Percentiles rank a stretch among this genome's conserved stretches.
These are phyloP conservation scores for Albatrellus sp. DNA, from an alignment of 1,284 basidiomycete genomes.

Conservation along the genomic window DNA sequence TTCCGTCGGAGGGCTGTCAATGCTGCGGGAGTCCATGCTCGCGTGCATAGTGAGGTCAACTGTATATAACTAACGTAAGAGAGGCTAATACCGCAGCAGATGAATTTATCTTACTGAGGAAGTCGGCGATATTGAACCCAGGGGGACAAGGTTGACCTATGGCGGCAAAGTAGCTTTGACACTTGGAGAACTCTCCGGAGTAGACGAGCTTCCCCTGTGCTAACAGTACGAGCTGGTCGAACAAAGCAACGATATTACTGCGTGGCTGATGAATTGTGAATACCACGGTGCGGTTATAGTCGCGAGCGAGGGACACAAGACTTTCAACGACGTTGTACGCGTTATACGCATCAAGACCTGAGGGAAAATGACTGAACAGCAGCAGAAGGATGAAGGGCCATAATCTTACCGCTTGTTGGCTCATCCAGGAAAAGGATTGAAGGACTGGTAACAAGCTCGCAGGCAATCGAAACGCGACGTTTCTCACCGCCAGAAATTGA, in stretches of 20 bases:
- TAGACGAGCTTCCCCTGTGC: conserved; percentile 78
- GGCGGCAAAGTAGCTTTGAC: conserved; percentile 69
- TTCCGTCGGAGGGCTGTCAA: conserved; percentile 25
- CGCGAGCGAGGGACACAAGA: conserved; percentile 72
- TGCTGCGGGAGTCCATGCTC: conserved; percentile 30
- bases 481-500: conserved; percentile 96
- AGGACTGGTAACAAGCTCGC: conserved; percentile 92
- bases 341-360: conserved; percentile 89
- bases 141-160: conserved; percentile 80
- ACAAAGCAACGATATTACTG: conserved; percentile 91
- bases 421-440: conserved; percentile 95
- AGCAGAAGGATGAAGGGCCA: neutral
- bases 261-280: conserved; percentile 99
- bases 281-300: conserved; percentile 91
- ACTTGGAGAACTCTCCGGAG: conserved; percentile 64
- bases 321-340: conserved; percentile 91
- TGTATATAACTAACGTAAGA: conserved; percentile 16
- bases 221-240: conserved; percentile 84
- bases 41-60: conserved; percentile 84
- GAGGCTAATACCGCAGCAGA: neutral
- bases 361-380: conserved; percentile 1
- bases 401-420: conserved; percentile 74
- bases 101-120: conserved; percentile 53
- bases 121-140: conserved; percentile 98
- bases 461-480: conserved; percentile 92